Conservation (phyloP, 2,329 filamentous ascomycete genomes). For the Teratosphaeria nubilosa region DNA sequence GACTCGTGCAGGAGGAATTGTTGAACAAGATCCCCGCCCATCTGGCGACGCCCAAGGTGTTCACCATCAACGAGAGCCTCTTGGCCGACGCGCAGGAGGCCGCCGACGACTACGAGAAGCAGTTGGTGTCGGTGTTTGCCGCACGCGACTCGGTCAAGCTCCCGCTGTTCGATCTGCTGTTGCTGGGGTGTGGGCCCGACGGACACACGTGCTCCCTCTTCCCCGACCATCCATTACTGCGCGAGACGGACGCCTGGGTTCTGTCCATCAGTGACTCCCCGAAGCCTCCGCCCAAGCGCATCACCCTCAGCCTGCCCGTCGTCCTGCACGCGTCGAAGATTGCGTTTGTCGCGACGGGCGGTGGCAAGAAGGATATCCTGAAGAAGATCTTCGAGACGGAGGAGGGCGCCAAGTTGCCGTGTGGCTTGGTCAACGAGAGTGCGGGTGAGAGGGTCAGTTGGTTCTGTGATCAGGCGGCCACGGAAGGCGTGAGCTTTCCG, state of each 20-base stretch:
- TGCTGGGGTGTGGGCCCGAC: constrained; percentile 89
- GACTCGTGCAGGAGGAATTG: constrained; percentile 73
- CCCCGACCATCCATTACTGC: constrained; percentile 75
- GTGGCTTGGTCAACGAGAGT: constrained; percentile 74
- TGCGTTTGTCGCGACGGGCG: constrained; percentile 85
- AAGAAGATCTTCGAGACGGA: constrained; percentile 81
- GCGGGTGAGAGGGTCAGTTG: constrained; percentile 82
- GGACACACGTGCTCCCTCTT: constrained; percentile 97
- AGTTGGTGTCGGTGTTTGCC: constrained; percentile 75
- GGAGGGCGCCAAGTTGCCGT: constrained; percentile 65
- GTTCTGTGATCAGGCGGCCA: constrained; percentile 83
- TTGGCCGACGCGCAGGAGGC: constrained; percentile 79
- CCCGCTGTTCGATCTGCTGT: constrained; percentile 86
- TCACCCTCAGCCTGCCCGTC: constrained; percentile 86
- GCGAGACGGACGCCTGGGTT: constrained; percentile 85
- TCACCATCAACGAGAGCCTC: constrained; percentile 61
- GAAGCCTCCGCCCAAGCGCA: constrained; percentile 82
- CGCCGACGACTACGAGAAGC: constrained; percentile 87
- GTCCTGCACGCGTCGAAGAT: constrained; percentile 78
- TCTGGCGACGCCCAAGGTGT: constrained; percentile 58
- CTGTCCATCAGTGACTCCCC: constrained; percentile 85
- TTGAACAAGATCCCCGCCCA: constrained; percentile 73
- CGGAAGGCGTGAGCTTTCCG: constrained; percentile 76
- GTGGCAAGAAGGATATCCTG: constrained; percentile 80
- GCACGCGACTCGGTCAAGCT: constrained; percentile 87